Percentiles rank a stretch among this genome's conserved stretches.
Evolutionary conservation across 768 basidiomycete species (phyloP).

Genomic region (Podaxis rugospora): DNA sequence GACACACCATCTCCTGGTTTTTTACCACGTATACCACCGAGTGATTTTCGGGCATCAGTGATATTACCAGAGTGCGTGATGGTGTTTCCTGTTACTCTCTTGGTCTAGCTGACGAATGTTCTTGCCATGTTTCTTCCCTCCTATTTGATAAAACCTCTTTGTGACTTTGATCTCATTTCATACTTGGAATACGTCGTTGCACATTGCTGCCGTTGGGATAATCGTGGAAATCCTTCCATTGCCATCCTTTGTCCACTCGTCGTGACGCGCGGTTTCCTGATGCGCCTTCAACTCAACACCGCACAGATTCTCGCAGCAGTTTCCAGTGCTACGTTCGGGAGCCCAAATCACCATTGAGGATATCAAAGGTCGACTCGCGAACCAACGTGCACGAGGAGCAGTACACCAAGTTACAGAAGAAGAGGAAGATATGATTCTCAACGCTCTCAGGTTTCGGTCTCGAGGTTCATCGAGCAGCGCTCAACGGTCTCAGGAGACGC

Average conservation of each 20-base stretch:
- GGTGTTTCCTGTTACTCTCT: neutral
- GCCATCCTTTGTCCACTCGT: constrained; percentile 10
- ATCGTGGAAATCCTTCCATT: constrained; percentile 1
- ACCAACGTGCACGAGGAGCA: constrained; percentile 69
- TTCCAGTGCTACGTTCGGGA: constrained; percentile 73
- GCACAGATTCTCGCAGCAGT: constrained; percentile 71
- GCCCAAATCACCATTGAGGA: constrained; percentile 63
- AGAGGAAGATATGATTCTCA: constrained; percentile 82
- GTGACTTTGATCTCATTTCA: constrained; percentile 11
- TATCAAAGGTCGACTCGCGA: constrained; percentile 62
- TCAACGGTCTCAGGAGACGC: constrained; percentile 31
- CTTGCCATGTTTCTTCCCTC: neutral
- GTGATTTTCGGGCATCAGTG: constrained; percentile 82
- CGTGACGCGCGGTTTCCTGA: neutral
- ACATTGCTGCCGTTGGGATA: constrained; percentile 10
- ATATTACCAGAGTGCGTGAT: constrained; percentile 81
- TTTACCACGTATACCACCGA: constrained; percentile 60
- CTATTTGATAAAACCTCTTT: neutral
- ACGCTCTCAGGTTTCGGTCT: constrained; percentile 51
- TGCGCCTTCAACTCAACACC: neutral
- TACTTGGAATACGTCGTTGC: constrained; percentile 8
- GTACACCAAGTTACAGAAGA: constrained; percentile 70
- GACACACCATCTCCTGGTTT: neutral
- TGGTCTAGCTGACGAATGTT: neutral
- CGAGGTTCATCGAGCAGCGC: constrained; percentile 21